These are phyloP conservation scores for Alternaria ventricosa DNA, from an alignment of 2,329 filamentous ascomycete genomes.

Conservation along the genomic window DNA sequence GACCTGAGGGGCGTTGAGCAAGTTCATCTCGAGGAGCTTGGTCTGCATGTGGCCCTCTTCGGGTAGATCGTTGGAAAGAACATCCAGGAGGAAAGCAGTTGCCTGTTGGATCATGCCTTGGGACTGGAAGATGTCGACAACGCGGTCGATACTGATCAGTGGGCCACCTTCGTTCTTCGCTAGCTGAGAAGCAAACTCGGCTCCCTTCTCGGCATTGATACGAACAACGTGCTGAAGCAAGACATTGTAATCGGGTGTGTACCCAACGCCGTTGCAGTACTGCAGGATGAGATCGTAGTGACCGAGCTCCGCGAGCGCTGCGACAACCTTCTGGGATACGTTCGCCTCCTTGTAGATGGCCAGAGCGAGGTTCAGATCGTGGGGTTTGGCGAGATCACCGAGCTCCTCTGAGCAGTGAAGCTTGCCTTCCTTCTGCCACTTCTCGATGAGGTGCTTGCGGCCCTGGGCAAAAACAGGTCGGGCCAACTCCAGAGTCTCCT, in stretches of 20 bases:
- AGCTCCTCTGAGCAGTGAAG: slow-evolving; percentile 95
- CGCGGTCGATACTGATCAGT: slow-evolving; percentile 89
- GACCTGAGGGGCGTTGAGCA: slow-evolving; percentile 94
- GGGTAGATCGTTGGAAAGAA: slow-evolving; percentile 90
- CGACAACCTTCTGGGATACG: slow-evolving; percentile 90
- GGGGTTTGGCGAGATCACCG: slow-evolving; percentile 88
- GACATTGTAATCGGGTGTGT: slow-evolving; percentile 93
- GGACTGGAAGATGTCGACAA: slow-evolving; percentile 97
- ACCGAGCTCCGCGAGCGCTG: slow-evolving; percentile 91
- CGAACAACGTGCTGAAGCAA: slow-evolving; percentile 84
- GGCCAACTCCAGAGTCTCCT: slow-evolving; percentile 92
- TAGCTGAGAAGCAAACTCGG: slow-evolving; percentile 91
- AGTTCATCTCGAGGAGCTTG: slow-evolving; percentile 95
- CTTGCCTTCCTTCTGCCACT: slow-evolving; percentile 97
- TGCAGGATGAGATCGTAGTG: slow-evolving; percentile 97
- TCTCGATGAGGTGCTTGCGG: slow-evolving; percentile 93
- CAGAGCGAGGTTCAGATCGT: slow-evolving; percentile 87
- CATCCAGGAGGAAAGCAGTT: slow-evolving; percentile 96
- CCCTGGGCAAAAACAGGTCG: slow-evolving; percentile 92
- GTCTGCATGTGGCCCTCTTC: slow-evolving; percentile 95
- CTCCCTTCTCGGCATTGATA: slow-evolving; percentile 89
- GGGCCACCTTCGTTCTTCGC: slow-evolving; percentile 88
- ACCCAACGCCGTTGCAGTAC: slow-evolving; percentile 83
- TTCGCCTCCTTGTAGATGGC: slow-evolving; percentile 91
- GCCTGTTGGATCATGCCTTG: slow-evolving; percentile 98